A percentile compares a stretch with the other conserved stretches of the same genome.
phyloP scores from a whole-genome alignment of 306 rosid genomes.

The Castanospermum australe region DNA sequence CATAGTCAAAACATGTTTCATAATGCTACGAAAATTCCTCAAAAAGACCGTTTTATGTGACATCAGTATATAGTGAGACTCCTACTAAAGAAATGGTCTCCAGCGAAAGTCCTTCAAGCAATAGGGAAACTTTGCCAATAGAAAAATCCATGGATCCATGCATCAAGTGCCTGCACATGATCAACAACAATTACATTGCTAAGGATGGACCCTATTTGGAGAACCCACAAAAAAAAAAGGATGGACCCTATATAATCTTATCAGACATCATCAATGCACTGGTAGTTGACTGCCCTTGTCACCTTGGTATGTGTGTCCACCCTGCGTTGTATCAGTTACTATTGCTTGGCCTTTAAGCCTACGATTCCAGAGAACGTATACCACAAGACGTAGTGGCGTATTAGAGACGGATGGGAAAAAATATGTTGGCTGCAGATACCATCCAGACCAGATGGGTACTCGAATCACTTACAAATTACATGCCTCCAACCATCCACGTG shows the following conservation, averaged over 20 bases:
- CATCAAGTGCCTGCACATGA: background rate
- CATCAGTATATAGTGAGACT: background rate
- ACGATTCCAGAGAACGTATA: constrained; percentile 26
- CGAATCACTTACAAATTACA: constrained; percentile 16
- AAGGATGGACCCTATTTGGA: constrained; percentile 8
- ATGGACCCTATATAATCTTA: background rate
- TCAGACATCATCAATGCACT: constrained; percentile 1
- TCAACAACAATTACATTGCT: background rate
- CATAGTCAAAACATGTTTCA: background rate
- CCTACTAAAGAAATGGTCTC: background rate
- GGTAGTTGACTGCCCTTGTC: background rate
- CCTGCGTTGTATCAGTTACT: constrained; percentile 17
- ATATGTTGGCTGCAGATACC: background rate
- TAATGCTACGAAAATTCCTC: background rate
- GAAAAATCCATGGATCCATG: background rate
- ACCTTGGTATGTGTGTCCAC: constrained; percentile 3
- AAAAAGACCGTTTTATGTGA: background rate
- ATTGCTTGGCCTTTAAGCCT: constrained; percentile 56
- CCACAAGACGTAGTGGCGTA: constrained; percentile 23
- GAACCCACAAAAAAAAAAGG: too few relatives aligned
- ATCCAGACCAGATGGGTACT: constrained; percentile 1
- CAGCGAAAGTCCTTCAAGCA: background rate
- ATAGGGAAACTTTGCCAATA: background rate
- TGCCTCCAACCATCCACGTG: constrained; percentile 31
- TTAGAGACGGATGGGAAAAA: constrained; percentile 22